These are phyloP conservation scores for Verruconis gallopava DNA, from an alignment of 2,329 filamentous ascomycete genomes.

Conservation along the genomic window DNA sequence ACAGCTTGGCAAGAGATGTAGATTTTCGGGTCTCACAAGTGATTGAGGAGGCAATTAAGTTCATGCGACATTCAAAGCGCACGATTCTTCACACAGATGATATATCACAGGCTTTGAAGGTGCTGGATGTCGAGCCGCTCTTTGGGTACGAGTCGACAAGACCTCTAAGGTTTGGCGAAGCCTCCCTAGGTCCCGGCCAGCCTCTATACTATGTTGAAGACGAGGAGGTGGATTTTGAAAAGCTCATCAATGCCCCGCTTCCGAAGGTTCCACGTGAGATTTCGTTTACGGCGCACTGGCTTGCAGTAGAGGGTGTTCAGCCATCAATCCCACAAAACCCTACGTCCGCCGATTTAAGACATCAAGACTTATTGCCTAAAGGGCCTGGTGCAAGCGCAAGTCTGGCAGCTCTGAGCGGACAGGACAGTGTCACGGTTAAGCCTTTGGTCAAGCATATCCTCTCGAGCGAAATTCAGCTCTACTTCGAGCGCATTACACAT, in stretches of 20 bases:
- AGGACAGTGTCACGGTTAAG: conserved; percentile 72
- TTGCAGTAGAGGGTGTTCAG: conserved; percentile 93
- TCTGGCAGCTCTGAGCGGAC: conserved; percentile 68
- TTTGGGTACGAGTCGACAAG: conserved; percentile 93
- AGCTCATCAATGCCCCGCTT: conserved; percentile 89
- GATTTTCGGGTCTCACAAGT: conserved; percentile 92
- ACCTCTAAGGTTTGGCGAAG: conserved; percentile 83
- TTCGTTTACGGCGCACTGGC: conserved; percentile 95
- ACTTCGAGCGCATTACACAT: conserved; percentile 88
- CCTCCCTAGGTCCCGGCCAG: conserved; percentile 83
- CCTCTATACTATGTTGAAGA: conserved; percentile 96
- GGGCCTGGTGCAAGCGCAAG: conserved; percentile 78
- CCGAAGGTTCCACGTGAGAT: conserved; percentile 91
- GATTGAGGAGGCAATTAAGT: conserved; percentile 84
- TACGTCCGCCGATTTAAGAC: conserved; percentile 67
- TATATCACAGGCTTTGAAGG: conserved; percentile 69
- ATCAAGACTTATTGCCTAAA: conserved; percentile 79
- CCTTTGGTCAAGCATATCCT: conserved; percentile 92
- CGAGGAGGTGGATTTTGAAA: conserved; percentile 97
- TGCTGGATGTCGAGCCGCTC: conserved; percentile 84
- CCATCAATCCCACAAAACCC: conserved; percentile 95
- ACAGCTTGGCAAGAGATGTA: conserved; percentile 81
- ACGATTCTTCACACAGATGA: conserved; percentile 84
- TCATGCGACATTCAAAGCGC: conserved; percentile 84
- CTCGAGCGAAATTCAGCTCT: conserved; percentile 88